Conservation (phyloP, 1,284 basidiomycete species). For the Ustilago lituana region DNA sequence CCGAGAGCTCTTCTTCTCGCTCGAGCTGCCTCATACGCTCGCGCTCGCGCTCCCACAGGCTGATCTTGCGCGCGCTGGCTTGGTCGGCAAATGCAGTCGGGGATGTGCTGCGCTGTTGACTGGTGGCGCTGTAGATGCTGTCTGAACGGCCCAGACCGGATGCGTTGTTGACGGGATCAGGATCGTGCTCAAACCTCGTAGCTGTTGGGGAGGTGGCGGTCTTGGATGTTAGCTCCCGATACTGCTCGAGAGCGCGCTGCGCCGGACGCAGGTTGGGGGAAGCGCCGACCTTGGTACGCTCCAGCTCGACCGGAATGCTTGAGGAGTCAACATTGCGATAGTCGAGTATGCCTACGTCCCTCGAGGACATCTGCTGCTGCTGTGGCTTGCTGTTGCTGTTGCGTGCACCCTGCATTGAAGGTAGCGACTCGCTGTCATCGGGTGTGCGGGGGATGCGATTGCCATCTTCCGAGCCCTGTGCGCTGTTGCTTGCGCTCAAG, state of each 20-base stretch:
- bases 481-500: constrained; percentile 39
- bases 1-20: constrained; percentile 41
- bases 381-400: constrained; percentile 5
- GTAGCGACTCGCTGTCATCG: constrained; percentile 23
- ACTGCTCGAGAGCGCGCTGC: constrained; percentile 44
- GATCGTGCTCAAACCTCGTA: constrained; percentile 7
- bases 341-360: background rate
- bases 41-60: constrained; percentile 52
- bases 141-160: constrained; percentile 11
- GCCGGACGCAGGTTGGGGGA: constrained; percentile 31
- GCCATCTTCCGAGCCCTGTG: constrained; percentile 45
- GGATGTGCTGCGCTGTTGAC: constrained; percentile 12
- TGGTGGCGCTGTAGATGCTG: constrained; percentile 12
- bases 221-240: constrained; percentile 18
- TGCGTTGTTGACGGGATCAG: background rate
- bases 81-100: too few relatives aligned
- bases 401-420: constrained; percentile 6
- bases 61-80: constrained; percentile 31
- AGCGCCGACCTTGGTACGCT: background rate
- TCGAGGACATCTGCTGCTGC: constrained; percentile 3
- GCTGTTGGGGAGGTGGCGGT: constrained; percentile 11
- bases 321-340: constrained; percentile 13
- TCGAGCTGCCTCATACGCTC: constrained; percentile 49
- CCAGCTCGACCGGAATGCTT: background rate
- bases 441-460: constrained; percentile 41